Evolutionary conservation across 257 asterid genomes (phyloP), one percentile per base, ranked within the genome.

Genomic region (Phtheirospermum japonicum): DNA sequence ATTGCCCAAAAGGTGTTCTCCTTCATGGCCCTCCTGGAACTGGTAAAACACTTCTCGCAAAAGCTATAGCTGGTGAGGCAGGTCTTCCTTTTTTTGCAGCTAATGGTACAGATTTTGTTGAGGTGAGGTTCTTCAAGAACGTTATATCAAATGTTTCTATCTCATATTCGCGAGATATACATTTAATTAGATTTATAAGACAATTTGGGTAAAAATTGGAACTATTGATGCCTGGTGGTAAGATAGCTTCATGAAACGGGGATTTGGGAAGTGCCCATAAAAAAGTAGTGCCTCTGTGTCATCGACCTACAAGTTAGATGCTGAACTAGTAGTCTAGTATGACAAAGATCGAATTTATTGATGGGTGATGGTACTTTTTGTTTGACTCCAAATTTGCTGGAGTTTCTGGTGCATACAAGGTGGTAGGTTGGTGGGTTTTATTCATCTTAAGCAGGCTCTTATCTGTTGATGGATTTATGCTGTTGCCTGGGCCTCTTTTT

Each of bases 21-120:
- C 95, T 92, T 54, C 94, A 92, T 73, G 99, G 99, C 55, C 99
- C 99, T 70, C 99, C 99, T 60, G 99, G 99, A 65, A 92, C 99
- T 75, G 99, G 99, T 71, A 92, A 92, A 86, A 92, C 99, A 63
- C 97, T 92, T 79, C 84, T 92, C 40, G 99, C 99, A 59, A 92
- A 89, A 82, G 99, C 99, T 62, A 92, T 92, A 71, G 99, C 99
- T 76, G 99, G 99, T 48, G 99, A 92, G 80, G 99, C 99, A 36
- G 99, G 99, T 9, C 95, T 92, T 73, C 99, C 99, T 17, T 92
- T 92, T 80, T 89, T 92, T 74, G 99, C 99, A 10, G 86, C 95
- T 75, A 92, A 82, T 74, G 99, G 99, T 59, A 92, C 99, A 64
- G 99, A 92, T 77, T 92, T 92, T 82, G 99, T 92, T 10, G 99